Base-by-base conservation (phyloP, 495 filamentous ascomycete genomes). In the Chaetomidium leptoderma region DNA sequence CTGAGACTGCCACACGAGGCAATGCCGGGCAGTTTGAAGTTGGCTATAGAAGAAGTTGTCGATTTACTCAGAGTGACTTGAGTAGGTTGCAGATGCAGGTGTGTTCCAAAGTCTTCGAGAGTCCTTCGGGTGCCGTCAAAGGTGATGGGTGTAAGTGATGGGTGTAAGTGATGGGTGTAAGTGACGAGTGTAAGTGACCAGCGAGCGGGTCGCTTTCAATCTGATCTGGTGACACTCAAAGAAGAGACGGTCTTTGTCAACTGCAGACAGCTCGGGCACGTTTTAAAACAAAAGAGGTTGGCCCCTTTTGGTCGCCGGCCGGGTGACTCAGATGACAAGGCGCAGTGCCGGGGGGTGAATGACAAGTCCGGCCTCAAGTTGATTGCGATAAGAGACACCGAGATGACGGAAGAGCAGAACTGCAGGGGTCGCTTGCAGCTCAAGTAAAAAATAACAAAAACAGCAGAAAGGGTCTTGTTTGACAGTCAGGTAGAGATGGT, bases 291-390 rank as follows among this genome's bases (percentile, higher is more conserved):
- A 55, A 26, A 42, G 9, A 23, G 39, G 52, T 36, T 44, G 52
- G 52, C 52, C 39, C 27, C 40, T 55, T 45, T 55, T 19, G 52
- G 52, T 36, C 40, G 51, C 51, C 51, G 58, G 57, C 57, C 57
- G 57, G 13, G 58, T 60, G 58, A 60, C 58, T 60, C 58, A 60
- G 57, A 55, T 47, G 30, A 53, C 30, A 51, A 54, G 49, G 39
- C 40, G 27, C 30, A 19, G 42, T 45, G 43, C 33, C 32, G 27
- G 57, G n/a, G 49, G 50, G 26, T 37, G 30, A 43, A 27, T 52
- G 56, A 37, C 36, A 24, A 13, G 55, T 24, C 23, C 36, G 50
- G 6, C 36, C 50, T 17, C 29, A 32, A 21, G 27, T 32, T 21
- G 45, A 48, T 54, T 45, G 43, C 52, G 51, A 55, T 55, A 60